These are phyloP conservation scores for Ostreobium quekettii DNA, from an alignment of 139 green algal genomes.

Conservation along the genomic window DNA sequence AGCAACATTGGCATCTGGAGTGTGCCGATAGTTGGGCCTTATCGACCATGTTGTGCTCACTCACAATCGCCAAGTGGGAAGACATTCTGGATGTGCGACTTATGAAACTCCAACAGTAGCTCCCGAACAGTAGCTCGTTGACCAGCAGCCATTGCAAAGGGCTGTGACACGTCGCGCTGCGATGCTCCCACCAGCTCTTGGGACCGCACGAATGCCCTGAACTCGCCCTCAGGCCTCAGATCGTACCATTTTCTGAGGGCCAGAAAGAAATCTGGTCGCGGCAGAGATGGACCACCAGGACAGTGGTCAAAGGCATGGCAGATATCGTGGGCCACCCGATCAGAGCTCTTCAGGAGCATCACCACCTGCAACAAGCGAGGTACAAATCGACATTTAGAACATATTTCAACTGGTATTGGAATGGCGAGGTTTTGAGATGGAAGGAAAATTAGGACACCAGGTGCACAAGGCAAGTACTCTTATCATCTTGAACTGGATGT, in stretches of 20 bases:
- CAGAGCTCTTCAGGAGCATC: conserved; percentile 84
- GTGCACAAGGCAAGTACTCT: too few relatives aligned
- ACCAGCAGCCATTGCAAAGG: conserved; percentile 39
- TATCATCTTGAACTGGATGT: too few relatives aligned
- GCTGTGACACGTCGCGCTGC: conserved; percentile 72
- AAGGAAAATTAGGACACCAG: too few relatives aligned
- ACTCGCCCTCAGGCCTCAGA: conserved; percentile 75
- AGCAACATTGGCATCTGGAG: background rate
- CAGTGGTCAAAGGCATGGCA: conserved; percentile 1
- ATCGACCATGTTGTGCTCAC: background rate
- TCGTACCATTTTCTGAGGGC: conserved; percentile 67
- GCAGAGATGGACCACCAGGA: background rate
- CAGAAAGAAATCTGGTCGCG: conserved; percentile 38
- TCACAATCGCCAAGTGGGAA: conserved; percentile 1
- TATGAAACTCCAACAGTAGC: conserved; percentile 34
- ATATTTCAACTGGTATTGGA: too few relatives aligned
- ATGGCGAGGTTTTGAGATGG: too few relatives aligned
- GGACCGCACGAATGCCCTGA: conserved; percentile 80
- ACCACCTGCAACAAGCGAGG: conserved; percentile 59
- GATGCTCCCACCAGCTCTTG: conserved; percentile 43
- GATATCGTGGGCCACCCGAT: conserved; percentile 79
- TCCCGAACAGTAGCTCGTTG: conserved; percentile 25
- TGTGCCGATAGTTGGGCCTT: background rate
- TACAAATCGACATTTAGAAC: too few relatives aligned
- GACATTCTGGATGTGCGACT: conserved; percentile 4